Evolutionary conservation across 306 rosid species (phyloP).

Genomic region (Quercus rubra): DNA sequence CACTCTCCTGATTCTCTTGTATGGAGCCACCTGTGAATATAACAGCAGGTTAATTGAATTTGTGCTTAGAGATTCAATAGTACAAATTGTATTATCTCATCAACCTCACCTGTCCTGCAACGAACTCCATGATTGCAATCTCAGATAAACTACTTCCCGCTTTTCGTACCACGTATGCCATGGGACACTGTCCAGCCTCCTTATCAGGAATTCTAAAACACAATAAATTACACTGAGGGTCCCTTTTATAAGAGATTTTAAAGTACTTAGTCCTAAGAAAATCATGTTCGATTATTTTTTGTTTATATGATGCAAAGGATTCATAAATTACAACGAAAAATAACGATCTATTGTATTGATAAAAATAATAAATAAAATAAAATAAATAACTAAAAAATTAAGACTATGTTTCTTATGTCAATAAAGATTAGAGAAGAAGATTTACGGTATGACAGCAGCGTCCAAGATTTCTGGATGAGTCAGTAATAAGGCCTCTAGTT

Average conservation of each 20-base stretch:
- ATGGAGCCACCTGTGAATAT: conserved; percentile 74
- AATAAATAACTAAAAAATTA: neutral
- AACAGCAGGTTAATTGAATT: neutral
- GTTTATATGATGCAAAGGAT: no score
- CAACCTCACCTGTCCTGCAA: conserved; percentile 59
- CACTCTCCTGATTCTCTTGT: conserved; percentile 76
- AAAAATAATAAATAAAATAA: no score
- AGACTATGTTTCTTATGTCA: neutral
- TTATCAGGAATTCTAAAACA: conserved; percentile 66
- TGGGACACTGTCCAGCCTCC: conserved; percentile 84
- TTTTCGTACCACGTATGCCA: conserved; percentile 83
- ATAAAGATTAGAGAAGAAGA: neutral
- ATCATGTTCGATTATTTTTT: no score
- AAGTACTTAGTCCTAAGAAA: no score
- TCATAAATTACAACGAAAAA: no score
- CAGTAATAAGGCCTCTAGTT: conserved; percentile 78
- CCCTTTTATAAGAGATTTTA: no score
- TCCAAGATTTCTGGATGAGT: conserved; percentile 73
- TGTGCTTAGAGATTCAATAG: neutral
- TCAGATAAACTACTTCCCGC: conserved; percentile 53
- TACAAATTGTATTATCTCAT: neutral
- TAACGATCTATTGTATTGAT: no score
- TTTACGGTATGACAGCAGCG: conserved; percentile 97
- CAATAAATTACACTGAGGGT: neutral
- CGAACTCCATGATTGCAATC: conserved; percentile 58